phyloP scores from a whole-genome alignment of 805 yeast genomes.

The Brettanomyces bruxellensis region DNA sequence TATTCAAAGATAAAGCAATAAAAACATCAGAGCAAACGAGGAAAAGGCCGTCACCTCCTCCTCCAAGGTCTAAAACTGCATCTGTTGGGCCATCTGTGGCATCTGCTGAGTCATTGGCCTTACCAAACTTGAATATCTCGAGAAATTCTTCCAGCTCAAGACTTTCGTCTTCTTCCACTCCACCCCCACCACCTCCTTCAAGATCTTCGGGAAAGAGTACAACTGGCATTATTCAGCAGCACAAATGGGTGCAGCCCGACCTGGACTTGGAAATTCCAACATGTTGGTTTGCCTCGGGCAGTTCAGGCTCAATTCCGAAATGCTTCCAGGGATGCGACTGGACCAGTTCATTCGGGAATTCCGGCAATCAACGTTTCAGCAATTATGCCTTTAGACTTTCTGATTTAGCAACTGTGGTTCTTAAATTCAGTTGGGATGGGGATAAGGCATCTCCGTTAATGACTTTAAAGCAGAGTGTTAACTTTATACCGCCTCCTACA shows the following conservation, averaged over 20 bases:
- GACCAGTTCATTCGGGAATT: conserved; percentile 22
- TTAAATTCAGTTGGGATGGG: conserved; percentile 33
- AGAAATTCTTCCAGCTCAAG: no score
- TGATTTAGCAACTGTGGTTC: conserved; percentile 32
- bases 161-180: background rate
- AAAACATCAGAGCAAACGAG: background rate
- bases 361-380: conserved; percentile 22
- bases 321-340: conserved; percentile 29
- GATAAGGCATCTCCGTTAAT: conserved; percentile 13
- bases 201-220: conserved; percentile 4
- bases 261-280: conserved; percentile 33
- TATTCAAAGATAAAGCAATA: no score
- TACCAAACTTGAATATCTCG: no score
- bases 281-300: conserved; percentile 37
- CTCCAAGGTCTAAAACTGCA: background rate
- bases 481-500: conserved; percentile 36
- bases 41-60: background rate
- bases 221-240: background rate
- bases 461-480: conserved; percentile 21
- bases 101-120: no score
- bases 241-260: conserved; percentile 24
- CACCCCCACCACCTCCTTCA: conserved; percentile 10
- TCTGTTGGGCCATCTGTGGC: background rate
- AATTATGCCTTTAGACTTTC: conserved; percentile 28
- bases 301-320: conserved; percentile 26